Conservation (phyloP, 768 basidiomycete genomes). For the Sporobolomyces pararoseus region DNA sequence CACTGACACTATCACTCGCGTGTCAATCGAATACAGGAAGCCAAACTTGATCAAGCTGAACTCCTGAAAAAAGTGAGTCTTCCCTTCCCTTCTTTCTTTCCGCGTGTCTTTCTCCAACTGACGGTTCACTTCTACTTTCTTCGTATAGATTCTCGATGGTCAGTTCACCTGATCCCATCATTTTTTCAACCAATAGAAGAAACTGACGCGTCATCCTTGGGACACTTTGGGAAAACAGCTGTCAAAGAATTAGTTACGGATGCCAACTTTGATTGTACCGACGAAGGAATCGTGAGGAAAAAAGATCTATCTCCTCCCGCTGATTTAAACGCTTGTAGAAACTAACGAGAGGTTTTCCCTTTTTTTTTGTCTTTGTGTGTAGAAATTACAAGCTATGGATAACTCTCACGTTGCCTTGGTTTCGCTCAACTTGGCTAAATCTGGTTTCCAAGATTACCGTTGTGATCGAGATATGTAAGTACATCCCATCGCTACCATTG, state of each 20-base stretch:
- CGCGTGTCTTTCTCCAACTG: neutral
- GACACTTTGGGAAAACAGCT: too few species aligned
- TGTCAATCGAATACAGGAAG: constrained; percentile 58
- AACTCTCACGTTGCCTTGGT: constrained; percentile 99
- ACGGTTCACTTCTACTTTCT: too few species aligned
- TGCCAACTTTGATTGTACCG: constrained; percentile 95
- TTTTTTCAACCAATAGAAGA: too few species aligned
- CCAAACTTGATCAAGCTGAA: constrained; percentile 78
- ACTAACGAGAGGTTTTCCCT: too few species aligned
- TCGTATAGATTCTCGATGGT: constrained; percentile 71
- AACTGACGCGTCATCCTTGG: too few species aligned
- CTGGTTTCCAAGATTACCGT: constrained; percentile 80
- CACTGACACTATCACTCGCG: too few species aligned
- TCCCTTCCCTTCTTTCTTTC: neutral
- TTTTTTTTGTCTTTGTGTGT: too few species aligned
- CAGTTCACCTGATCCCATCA: constrained; percentile 46
- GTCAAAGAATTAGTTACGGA: constrained; percentile 97
- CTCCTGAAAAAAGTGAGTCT: constrained; percentile 67
- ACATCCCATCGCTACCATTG: neutral
- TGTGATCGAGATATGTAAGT: constrained; percentile 81
- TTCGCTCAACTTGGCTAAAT: constrained; percentile 69
- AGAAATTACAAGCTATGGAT: constrained; percentile 93
- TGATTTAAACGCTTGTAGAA: too few species aligned
- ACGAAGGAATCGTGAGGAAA: constrained; percentile 74
- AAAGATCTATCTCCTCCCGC: neutral